Evolutionary conservation across 1,139 yeast genomes (phyloP), one percentile per base, ranked within the genome.

Genomic region (Saccharomyces hybrid): DNA sequence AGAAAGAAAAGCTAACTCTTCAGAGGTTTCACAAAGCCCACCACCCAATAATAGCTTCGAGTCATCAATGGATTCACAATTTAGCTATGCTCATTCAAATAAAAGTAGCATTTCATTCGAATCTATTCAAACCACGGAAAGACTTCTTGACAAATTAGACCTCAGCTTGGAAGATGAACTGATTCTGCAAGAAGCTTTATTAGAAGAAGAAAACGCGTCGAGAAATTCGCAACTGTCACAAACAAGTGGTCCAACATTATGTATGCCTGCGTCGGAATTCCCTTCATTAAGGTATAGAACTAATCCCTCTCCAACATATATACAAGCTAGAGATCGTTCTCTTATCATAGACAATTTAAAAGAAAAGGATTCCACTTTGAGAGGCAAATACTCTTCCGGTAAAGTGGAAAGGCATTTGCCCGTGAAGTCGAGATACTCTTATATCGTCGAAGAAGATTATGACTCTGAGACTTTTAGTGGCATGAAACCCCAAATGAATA

Each of bases 221-320:
- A 44, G 25, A 47, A 47, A 30, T 13, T 23, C 20, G 3, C 50
- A 47, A 28, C 6, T 42, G 30, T 50, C 49, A 14, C 51, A 52
- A 30, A 47, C 49, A 13, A 52, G 50, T 26, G 55, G 52, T 8
- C 66, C 61, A 23, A 54, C 57, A 13, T 47, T 65, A n/a, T 65
- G 70, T 54, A 54, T 65, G 48, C 72, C 72, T 1, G 72, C 72
- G 5, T 62, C 69, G 2, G 63, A 62, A 20, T 68, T 68, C 48
- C 68, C 65, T 14, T 68, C 71, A 4, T 50, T 68, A 50, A 57
- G 67, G 51, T 53, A 58, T 42, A 52, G 50, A 50, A 52, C n/a
- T 5, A 38, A 20, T 38, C 44, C 30, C 23, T 25, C 31, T 4
- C 30, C 32, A 6, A 32, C 26, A 5, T 11, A 42, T 20, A n/a